Evolutionary conservation across 805 yeast species (phyloP).

Genomic region (Candida hungchunana): DNA sequence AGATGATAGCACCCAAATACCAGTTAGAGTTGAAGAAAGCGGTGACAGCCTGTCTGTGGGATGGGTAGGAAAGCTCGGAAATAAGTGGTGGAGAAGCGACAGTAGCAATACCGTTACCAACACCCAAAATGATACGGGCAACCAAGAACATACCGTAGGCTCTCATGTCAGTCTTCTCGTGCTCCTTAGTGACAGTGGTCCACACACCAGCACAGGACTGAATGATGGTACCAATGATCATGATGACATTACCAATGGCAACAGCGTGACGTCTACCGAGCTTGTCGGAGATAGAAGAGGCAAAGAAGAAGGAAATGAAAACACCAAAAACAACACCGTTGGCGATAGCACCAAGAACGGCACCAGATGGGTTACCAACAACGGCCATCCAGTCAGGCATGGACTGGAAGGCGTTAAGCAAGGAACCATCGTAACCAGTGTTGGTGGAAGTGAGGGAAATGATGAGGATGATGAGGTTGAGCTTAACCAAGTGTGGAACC

Average conservation of each 20-base stretch:
- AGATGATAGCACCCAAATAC: slow-evolving; percentile 51
- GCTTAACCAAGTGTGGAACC: slow-evolving; percentile 34
- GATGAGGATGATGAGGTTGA: slow-evolving; percentile 36
- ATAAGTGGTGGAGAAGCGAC: slow-evolving; percentile 48
- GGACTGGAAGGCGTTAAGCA: slow-evolving; percentile 49
- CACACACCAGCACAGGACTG: slow-evolving; percentile 28
- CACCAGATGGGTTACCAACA: slow-evolving; percentile 38
- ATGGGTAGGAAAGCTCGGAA: slow-evolving; percentile 49
- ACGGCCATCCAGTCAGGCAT: slow-evolving; percentile 37
- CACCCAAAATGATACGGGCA: slow-evolving; percentile 44
- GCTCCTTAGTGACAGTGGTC: slow-evolving; percentile 8
- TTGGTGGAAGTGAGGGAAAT: slow-evolving; percentile 44
- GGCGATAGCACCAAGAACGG: slow-evolving; percentile 36
- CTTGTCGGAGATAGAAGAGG: slow-evolving; percentile 31
- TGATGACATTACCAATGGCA: slow-evolving; percentile 22
- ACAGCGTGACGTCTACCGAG: slow-evolving; percentile 37
- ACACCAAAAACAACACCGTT: slow-evolving; percentile 42
- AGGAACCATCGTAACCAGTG: slow-evolving; percentile 45
- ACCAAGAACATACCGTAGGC: slow-evolving; percentile 22
- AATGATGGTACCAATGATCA: slow-evolving; percentile 26
- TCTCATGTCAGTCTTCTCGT: slow-evolving; percentile 12
- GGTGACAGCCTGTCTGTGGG: slow-evolving; percentile 37
- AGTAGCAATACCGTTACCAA: slow-evolving; percentile 40
- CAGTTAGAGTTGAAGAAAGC: slow-evolving; percentile 48
- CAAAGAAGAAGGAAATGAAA: slow-evolving; percentile 29